phyloP scores from a whole-genome alignment of 805 yeast species.

The Pichia manshurica region DNA sequence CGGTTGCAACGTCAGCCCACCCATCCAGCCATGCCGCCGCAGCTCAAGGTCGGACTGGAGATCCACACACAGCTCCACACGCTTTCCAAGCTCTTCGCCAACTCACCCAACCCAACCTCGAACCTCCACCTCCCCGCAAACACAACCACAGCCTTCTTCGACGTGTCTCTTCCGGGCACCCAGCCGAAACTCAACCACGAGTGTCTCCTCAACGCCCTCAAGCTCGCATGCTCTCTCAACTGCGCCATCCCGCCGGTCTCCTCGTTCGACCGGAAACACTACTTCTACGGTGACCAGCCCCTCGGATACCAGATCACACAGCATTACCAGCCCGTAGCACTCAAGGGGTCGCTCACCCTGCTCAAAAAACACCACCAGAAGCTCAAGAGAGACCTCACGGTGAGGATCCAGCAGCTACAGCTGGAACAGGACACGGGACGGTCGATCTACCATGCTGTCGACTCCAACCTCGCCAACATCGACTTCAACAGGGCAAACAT shows the following conservation, averaged over 20 bases:
- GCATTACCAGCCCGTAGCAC: constrained; percentile 73
- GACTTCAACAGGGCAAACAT: constrained; percentile 83
- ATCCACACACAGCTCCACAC: constrained; percentile 88
- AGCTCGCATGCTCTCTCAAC: constrained; percentile 65
- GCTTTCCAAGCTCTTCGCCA: constrained; percentile 67
- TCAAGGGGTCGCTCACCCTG: constrained; percentile 53
- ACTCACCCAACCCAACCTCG: constrained; percentile 44
- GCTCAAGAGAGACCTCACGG: constrained; percentile 36
- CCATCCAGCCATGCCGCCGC: constrained; percentile 11
- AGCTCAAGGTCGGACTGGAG: constrained; percentile 80
- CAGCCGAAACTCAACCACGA: constrained; percentile 78
- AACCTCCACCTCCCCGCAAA: constrained; percentile 49
- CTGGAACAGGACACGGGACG: constrained; percentile 95
- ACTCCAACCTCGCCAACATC: constrained; percentile 36
- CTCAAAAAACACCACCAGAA: constrained; percentile 45
- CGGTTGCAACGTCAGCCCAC: too few species aligned
- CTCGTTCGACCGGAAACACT: constrained; percentile 88
- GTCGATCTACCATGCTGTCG: constrained; percentile 46
- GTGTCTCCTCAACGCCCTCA: constrained; percentile 63
- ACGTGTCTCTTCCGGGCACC: constrained; percentile 86
- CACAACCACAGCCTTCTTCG: constrained; percentile 67
- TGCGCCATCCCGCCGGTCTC: constrained; percentile 51
- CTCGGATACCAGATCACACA: constrained; percentile 95
- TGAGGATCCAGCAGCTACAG: constrained; percentile 75
- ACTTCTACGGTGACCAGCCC: constrained; percentile 95